A percentile compares a stretch with the other conserved stretches of the same genome.
These are phyloP conservation scores for Neurospora sp. DNA, from an alignment of 495 filamentous ascomycete genomes.

Conservation along the genomic window DNA sequence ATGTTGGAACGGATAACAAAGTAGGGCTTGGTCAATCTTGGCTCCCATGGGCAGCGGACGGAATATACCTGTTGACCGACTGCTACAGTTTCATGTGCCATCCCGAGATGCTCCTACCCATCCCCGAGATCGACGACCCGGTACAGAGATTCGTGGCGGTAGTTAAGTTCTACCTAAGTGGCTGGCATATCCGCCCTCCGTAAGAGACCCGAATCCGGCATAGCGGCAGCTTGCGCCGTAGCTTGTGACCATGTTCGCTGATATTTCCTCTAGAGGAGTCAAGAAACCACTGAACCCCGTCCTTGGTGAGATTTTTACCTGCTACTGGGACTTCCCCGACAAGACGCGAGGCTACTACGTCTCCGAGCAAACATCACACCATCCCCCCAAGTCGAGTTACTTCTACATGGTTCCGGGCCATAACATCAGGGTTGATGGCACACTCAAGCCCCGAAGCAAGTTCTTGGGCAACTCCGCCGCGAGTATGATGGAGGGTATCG, in stretches of 20 bases:
- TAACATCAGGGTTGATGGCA: slow-evolving; percentile 90
- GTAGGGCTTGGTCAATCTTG: slow-evolving; percentile 36
- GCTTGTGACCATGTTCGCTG: slow-evolving; percentile 2
- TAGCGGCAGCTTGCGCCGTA: background rate
- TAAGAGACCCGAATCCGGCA: slow-evolving; percentile 32
- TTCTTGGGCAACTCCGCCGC: slow-evolving; percentile 97
- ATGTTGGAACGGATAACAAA: slow-evolving; percentile 99
- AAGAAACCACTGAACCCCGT: slow-evolving; percentile 98
- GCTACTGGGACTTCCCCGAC: slow-evolving; percentile 91
- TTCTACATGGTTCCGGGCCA: slow-evolving; percentile 98
- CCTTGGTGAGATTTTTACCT: slow-evolving; percentile 88
- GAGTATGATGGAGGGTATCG: slow-evolving; percentile 95
- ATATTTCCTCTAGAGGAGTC: slow-evolving; percentile 57
- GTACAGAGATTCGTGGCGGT: slow-evolving; percentile 85
- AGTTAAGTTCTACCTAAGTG: slow-evolving; percentile 94
- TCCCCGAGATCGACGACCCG: slow-evolving; percentile 81
- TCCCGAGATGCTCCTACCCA: slow-evolving; percentile 86
- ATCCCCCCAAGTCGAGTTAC: slow-evolving; percentile 97
- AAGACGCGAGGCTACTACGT: slow-evolving; percentile 87
- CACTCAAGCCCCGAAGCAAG: slow-evolving; percentile 89
- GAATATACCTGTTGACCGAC: slow-evolving; percentile 14
- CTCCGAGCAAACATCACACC: slow-evolving; percentile 86
- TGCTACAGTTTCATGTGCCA: slow-evolving; percentile 91
- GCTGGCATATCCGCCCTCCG: slow-evolving; percentile 98
- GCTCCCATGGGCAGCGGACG: background rate